Percentiles rank a stretch among this genome's conserved stretches.
Evolutionary conservation across 176 grass and related monocot genomes (phyloP).

Genomic region (Musa beccarii): DNA sequence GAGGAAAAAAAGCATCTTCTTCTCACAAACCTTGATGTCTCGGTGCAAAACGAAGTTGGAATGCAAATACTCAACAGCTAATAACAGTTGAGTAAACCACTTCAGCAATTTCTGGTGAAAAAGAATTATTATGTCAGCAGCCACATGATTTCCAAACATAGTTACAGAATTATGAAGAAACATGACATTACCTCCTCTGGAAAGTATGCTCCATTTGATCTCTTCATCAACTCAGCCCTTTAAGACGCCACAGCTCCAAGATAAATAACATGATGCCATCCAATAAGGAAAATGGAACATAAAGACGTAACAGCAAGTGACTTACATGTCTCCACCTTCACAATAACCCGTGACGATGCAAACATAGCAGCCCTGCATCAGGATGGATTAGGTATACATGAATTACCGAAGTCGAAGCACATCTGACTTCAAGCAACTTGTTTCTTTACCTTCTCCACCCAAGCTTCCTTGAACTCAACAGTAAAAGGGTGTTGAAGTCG

Average conservation of each 20-base stretch:
- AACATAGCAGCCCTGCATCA: slow-evolving; percentile 78
- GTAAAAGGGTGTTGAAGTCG: slow-evolving; percentile 88
- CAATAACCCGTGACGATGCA: slow-evolving; percentile 99
- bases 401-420: neutral
- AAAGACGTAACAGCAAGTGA: slow-evolving; percentile 14
- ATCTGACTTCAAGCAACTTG: neutral
- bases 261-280: slow-evolving; percentile 12
- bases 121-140: slow-evolving; percentile 22
- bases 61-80: slow-evolving; percentile 94
- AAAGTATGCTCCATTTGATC: slow-evolving; percentile 74
- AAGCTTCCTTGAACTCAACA: slow-evolving; percentile 99
- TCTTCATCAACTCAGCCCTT: slow-evolving; percentile 97
- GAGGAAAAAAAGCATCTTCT: neutral
- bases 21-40: slow-evolving; percentile 65
- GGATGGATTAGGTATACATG: slow-evolving; percentile 22
- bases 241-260: slow-evolving; percentile 14
- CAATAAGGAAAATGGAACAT: neutral
- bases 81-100: slow-evolving; percentile 83
- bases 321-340: slow-evolving; percentile 98
- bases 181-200: slow-evolving; percentile 64
- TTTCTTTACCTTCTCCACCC: slow-evolving; percentile 93
- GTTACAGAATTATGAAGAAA: slow-evolving; percentile 8
- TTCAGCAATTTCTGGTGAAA: slow-evolving; percentile 76
- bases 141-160: neutral
- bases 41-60: slow-evolving; percentile 97